Percentiles rank a stretch among this genome's conserved stretches.
Evolutionary conservation across 768 basidiomycete genomes (phyloP).

Genomic region (Erythrobasidium yunnanense): DNA sequence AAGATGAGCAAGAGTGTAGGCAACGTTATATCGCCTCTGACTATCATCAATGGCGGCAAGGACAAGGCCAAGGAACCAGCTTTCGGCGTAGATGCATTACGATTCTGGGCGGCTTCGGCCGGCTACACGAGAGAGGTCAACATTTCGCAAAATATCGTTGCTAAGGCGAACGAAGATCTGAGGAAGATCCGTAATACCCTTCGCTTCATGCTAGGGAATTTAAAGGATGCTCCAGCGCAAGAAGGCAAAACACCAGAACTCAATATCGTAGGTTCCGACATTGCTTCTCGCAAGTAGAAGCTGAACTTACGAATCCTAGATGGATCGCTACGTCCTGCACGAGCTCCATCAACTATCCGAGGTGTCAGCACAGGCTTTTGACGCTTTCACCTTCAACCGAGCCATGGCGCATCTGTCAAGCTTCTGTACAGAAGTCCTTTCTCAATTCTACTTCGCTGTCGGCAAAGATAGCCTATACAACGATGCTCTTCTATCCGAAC

Average conservation of each 20-base stretch:
- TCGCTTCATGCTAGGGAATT: conserved; percentile 74
- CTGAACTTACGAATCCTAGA: conserved; percentile 46
- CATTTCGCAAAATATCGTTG: conserved; percentile 65
- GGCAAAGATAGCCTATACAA: conserved; percentile 84
- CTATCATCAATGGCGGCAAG: conserved; percentile 65
- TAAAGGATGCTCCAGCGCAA: conserved; percentile 37
- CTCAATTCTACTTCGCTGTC: conserved; percentile 82
- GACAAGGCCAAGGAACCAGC: conserved; percentile 60
- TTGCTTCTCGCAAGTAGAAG: not conserved
- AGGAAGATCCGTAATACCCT: conserved; percentile 77
- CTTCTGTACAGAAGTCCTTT: conserved; percentile 73
- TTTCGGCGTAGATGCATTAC: conserved; percentile 73
- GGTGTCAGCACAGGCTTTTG: not conserved
- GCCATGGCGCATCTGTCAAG: conserved; percentile 49
- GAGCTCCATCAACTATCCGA: conserved; percentile 66
- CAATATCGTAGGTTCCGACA: not conserved
- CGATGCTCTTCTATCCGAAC: conserved; percentile 47
- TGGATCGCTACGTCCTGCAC: conserved; percentile 76
- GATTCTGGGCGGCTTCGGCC: conserved; percentile 82
- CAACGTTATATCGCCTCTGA: conserved; percentile 76
- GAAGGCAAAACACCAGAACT: not conserved
- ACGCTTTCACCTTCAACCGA: not conserved
- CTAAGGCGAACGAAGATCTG: conserved; percentile 62
- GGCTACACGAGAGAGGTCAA: conserved; percentile 83
- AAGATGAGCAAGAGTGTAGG: conserved; percentile 97